These are phyloP conservation scores for Phallus indusiatus DNA, from an alignment of 768 basidiomycete genomes.

Conservation along the genomic window DNA sequence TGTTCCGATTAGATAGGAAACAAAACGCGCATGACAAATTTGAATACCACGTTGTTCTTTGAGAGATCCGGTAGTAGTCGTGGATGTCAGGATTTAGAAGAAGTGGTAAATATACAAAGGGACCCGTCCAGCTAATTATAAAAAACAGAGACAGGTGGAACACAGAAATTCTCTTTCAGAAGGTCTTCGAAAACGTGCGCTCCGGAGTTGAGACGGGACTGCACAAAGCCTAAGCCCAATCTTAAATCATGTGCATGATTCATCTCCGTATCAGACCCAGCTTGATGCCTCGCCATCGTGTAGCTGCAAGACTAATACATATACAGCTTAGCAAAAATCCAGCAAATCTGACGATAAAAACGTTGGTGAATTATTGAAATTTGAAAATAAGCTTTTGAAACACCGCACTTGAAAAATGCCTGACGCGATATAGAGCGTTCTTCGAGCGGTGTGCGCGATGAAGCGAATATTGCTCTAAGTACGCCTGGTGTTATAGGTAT, in stretches of 20 bases:
- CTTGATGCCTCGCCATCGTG: constrained; percentile 58
- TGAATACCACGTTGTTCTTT: too few relatives aligned
- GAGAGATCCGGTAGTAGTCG: too few relatives aligned
- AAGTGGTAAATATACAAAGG: too few relatives aligned
- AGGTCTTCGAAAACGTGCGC: too few relatives aligned
- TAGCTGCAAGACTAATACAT: constrained; percentile 66
- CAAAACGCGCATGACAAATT: too few relatives aligned
- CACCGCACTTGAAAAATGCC: constrained; percentile 71
- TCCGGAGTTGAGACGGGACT: too few relatives aligned
- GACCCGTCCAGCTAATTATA: too few relatives aligned
- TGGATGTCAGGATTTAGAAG: too few relatives aligned
- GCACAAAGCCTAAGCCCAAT: too few relatives aligned
- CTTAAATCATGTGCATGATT: not conserved
- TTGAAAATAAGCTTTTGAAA: constrained; percentile 1
- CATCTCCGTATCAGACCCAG: not conserved
- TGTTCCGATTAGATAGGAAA: too few relatives aligned
- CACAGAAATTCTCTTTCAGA: too few relatives aligned
- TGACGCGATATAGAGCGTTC: constrained; percentile 77
- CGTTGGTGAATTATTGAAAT: not conserved
- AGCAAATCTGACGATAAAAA: constrained; percentile 46
- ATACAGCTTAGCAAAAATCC: constrained; percentile 79
- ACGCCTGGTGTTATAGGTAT: constrained; percentile 81
- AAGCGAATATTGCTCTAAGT: constrained; percentile 76
- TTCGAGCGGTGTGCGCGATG: constrained; percentile 71
- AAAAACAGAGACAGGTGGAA: too few relatives aligned